Percentiles rank a stretch among this genome's conserved stretches.
These are phyloP conservation scores for Cystoisospora suis DNA, from an alignment of 169 alveolate species.

Conservation along the genomic window DNA sequence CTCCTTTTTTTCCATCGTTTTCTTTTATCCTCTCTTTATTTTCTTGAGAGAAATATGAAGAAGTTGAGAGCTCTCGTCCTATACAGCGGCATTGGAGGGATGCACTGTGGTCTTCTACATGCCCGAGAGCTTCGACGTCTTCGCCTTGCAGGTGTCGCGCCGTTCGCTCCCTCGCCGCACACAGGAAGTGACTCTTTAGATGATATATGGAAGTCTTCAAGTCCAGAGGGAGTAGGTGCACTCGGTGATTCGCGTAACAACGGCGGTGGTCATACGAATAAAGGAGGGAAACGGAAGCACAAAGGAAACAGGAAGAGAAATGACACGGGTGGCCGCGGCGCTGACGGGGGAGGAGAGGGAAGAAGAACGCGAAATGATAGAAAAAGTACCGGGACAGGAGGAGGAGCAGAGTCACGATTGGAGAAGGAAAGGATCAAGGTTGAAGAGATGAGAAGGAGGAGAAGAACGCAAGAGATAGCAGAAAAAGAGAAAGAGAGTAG, in stretches of 20 bases:
- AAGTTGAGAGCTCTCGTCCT: not conserved
- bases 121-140: conserved; percentile 32
- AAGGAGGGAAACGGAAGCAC: too few relatives aligned
- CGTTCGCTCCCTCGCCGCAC: not conserved
- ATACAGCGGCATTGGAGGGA: conserved; percentile 54
- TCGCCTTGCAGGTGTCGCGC: conserved; percentile 29
- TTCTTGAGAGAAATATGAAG: not conserved
- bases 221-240: too few relatives aligned
- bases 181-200: not conserved
- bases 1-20: not conserved
- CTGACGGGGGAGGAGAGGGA: not conserved
- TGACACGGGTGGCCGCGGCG: not conserved
- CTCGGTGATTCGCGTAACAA: too few relatives aligned
- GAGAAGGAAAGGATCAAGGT: not conserved
- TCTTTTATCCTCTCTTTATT: not conserved
- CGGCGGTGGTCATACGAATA: too few relatives aligned
- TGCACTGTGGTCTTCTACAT: conserved; percentile 52
- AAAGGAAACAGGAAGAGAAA: not conserved
- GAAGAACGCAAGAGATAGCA: not conserved
- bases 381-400: not conserved
- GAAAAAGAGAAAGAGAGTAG: not conserved
- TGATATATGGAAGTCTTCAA: too few relatives aligned
- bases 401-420: not conserved
- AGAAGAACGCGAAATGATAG: not conserved
- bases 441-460: not conserved